Evolutionary conservation across 2,329 filamentous ascomycete species (phyloP), one percentile per base, ranked within the genome.

Genomic region (Epicoccum nigrum): DNA sequence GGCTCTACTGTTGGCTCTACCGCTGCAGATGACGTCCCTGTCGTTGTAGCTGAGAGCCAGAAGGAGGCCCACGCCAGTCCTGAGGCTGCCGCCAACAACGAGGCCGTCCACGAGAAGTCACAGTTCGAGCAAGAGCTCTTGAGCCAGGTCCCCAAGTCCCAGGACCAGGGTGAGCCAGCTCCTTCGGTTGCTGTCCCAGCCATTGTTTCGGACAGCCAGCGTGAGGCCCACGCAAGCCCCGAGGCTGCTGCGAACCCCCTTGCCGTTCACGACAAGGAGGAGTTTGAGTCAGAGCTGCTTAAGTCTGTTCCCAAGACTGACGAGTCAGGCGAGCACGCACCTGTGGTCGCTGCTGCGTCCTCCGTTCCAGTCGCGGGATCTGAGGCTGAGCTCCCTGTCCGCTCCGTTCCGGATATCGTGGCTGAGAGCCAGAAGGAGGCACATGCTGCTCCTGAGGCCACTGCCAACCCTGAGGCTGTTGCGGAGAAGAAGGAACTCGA

Each of bases 381-480:
- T n/a, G 40, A 38, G 27, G 49, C 58, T 2, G 57, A 58, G 31
- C 64, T 73, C 37, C 67, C 75, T 52, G 68, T 70, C 28, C 65
- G 67, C 27, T 69, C 64, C 45, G 58, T 71, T 6, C 86, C 86
- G 17, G 80, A 82, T 46, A 74, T 88, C 30, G 88, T 91, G 45
- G 85, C 84, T 68, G 83, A 90, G 65, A 90, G 86, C 74, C 87
- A 92, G 67, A 78, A 84, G 62, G 81, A 85, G 67, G 86, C 87
- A 12, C 74, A 83, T 49, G 77, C 77, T 33, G 76, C 78, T 13
- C 83, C 87, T 9, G 88, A 90, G 68, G 87, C 88, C 19, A 86
- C 86, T 63, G 85, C 81, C 25, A 78, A 84, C 48, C 75, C 83
- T 21, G 78, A 82, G 43, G 86, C 87, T 64, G 86, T 91, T 6